Conservation (phyloP, 495 filamentous ascomycete genomes). For the Tuber magnatum region DNA sequence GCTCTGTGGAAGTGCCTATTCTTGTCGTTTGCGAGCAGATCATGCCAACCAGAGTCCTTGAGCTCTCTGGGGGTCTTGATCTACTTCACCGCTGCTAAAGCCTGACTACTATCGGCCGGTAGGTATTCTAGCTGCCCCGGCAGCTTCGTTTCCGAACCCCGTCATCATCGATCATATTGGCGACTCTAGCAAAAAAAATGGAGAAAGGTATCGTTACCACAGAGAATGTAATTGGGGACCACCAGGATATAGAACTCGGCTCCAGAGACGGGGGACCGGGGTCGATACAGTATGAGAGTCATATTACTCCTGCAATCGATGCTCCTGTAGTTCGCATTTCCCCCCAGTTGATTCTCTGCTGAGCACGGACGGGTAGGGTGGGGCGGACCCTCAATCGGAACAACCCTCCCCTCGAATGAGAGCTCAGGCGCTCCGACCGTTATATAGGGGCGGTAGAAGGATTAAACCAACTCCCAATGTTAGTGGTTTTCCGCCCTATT, state of each 20-base stretch:
- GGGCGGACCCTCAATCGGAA: slow-evolving; percentile 59
- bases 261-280: slow-evolving; percentile 62
- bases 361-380: not conserved
- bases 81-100: slow-evolving; percentile 59
- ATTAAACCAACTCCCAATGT: slow-evolving; percentile 61
- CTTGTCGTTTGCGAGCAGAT: slow-evolving; percentile 64
- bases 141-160: slow-evolving; percentile 59
- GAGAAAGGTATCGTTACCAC: slow-evolving; percentile 57
- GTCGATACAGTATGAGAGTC: slow-evolving; percentile 66
- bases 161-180: slow-evolving; percentile 69
- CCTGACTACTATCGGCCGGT: slow-evolving; percentile 48
- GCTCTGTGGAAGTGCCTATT: slow-evolving; percentile 59
- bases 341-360: not conserved
- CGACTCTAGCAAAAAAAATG: slow-evolving; percentile 59
- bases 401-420: slow-evolving; percentile 69
- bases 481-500: slow-evolving; percentile 50
- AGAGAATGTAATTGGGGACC: slow-evolving; percentile 68
- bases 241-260: slow-evolving; percentile 59
- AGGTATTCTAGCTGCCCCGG: slow-evolving; percentile 55
- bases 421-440: slow-evolving; percentile 71
- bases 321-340: slow-evolving; percentile 50
- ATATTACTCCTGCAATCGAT: slow-evolving; percentile 53
- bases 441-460: slow-evolving; percentile 66
- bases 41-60: slow-evolving; percentile 54
- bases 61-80: slow-evolving; percentile 58